Conservation (phyloP, 2,329 filamentous ascomycete genomes). For the Colletotrichum musae region DNA sequence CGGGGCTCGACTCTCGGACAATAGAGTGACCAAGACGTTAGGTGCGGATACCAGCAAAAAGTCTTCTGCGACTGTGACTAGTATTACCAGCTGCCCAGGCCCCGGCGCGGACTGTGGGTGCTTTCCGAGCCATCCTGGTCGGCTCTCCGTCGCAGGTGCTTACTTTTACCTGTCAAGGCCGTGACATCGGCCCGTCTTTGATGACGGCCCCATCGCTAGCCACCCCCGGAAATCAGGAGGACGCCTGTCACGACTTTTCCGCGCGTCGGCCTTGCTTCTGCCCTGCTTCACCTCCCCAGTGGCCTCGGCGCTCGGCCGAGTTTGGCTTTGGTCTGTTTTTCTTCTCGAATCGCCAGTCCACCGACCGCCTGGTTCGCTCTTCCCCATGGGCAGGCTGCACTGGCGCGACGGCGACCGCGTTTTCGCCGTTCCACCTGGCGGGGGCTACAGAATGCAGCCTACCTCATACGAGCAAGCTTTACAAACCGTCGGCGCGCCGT, state of each 20-base stretch:
- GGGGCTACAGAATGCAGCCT: no score
- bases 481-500: conserved; percentile 6
- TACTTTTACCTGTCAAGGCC: conserved; percentile 37
- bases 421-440: conserved; percentile 35
- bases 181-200: conserved; percentile 41
- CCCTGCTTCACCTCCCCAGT: conserved; percentile 18
- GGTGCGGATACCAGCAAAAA: background rate
- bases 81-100: background rate
- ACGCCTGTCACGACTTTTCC: conserved; percentile 6
- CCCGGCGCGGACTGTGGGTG: conserved; percentile 29
- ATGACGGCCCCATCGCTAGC: conserved; percentile 37
- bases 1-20: background rate
- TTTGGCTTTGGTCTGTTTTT: conserved; percentile 30
- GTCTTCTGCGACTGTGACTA: conserved; percentile 8
- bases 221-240: conserved; percentile 27
- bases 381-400: conserved; percentile 39
- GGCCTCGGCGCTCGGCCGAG: conserved; percentile 35
- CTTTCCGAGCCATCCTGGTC: conserved; percentile 32
- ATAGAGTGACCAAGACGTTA: background rate
- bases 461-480: conserved; percentile 19
- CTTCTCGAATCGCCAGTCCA: conserved; percentile 6
- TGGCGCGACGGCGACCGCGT: conserved; percentile 31
- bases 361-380: conserved; percentile 32
- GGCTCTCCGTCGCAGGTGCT: conserved; percentile 31
- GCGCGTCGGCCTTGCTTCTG: conserved; percentile 18